Percentiles rank a stretch among this genome's conserved stretches.
phyloP scores from a whole-genome alignment of 2,329 filamentous ascomycete species.

The Thielaviopsis musarum region DNA sequence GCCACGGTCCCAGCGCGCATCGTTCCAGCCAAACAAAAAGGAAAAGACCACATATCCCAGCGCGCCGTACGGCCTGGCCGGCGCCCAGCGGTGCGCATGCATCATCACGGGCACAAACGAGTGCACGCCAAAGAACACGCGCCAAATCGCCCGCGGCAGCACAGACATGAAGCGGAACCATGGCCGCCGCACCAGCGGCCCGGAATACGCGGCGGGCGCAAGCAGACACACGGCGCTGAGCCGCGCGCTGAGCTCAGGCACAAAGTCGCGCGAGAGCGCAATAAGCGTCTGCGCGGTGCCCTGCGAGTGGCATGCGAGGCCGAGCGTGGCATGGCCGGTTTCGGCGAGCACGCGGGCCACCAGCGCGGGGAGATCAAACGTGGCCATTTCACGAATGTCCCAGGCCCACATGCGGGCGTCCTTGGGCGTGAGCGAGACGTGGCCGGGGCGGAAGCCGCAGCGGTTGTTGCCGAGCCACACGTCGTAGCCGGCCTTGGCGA shows the following conservation, averaged over 20 bases:
- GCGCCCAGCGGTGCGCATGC: slow-evolving; percentile 54
- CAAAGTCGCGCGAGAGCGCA: slow-evolving; percentile 75
- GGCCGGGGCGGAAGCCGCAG: slow-evolving; percentile 67
- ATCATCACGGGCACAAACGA: slow-evolving; percentile 92
- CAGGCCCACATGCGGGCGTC: slow-evolving; percentile 94
- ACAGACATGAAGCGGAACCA: slow-evolving; percentile 76
- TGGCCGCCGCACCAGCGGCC: slow-evolving; percentile 66
- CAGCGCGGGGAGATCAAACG: slow-evolving; percentile 71
- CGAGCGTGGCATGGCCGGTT: slow-evolving; percentile 40
- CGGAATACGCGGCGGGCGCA: slow-evolving; percentile 79
- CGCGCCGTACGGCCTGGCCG: slow-evolving; percentile 53
- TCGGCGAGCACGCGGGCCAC: slow-evolving; percentile 63
- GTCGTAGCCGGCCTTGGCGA: slow-evolving; percentile 83
- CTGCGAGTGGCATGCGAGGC: slow-evolving; percentile 74
- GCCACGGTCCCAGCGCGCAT: slow-evolving; percentile 67
- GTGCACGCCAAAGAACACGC: slow-evolving; percentile 76
- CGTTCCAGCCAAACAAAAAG: slow-evolving; percentile 79
- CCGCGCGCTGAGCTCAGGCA: slow-evolving; percentile 65
- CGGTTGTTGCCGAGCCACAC: slow-evolving; percentile 93
- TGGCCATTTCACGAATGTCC: slow-evolving; percentile 90
- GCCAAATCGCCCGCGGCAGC: slow-evolving; percentile 46
- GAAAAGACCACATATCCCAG: slow-evolving; percentile 81
- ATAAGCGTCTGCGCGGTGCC: slow-evolving; percentile 81
- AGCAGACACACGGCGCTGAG: slow-evolving; percentile 83
- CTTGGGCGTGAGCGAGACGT: slow-evolving; percentile 48